Conservation (phyloP, 202 grass and related monocot species). For the Brachypodium distachyon region DNA sequence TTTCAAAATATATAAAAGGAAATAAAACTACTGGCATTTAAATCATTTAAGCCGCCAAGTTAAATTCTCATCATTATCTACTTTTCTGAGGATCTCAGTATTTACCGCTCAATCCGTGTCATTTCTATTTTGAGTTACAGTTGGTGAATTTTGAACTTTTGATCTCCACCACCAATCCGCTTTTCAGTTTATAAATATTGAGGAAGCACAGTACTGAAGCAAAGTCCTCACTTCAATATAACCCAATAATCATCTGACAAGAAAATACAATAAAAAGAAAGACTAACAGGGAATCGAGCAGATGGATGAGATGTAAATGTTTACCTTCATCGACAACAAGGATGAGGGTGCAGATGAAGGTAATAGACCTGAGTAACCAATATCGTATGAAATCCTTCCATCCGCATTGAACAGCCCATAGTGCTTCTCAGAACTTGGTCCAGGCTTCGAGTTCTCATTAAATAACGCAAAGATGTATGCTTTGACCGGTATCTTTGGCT, state of each 20-base stretch:
- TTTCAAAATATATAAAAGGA: background rate
- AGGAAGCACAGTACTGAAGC: background rate
- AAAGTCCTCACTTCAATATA: background rate
- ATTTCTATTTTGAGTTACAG: background rate
- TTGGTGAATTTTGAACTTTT: background rate
- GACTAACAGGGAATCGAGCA: background rate
- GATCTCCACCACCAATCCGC: background rate
- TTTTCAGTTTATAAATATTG: background rate
- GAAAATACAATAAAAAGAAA: background rate
- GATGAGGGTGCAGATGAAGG: conserved; percentile 53
- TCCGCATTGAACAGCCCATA: conserved; percentile 84
- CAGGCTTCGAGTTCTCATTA: conserved; percentile 71
- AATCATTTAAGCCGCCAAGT: background rate
- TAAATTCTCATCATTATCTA: background rate
- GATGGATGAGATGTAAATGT: background rate
- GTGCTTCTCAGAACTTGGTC: conserved; percentile 63
- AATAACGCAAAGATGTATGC: conserved; percentile 93
- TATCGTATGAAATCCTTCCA: conserved; percentile 84
- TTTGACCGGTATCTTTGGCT: conserved; percentile 67
- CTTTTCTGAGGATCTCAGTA: background rate
- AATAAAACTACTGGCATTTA: background rate
- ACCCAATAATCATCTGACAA: background rate
- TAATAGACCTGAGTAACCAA: conserved; percentile 55
- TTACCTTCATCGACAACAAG: conserved; percentile 54
- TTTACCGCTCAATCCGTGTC: background rate